A percentile compares a stretch with the other conserved stretches of the same genome.
Evolutionary conservation across 306 rosid genomes (phyloP).

Genomic region (Betula pendula): DNA sequence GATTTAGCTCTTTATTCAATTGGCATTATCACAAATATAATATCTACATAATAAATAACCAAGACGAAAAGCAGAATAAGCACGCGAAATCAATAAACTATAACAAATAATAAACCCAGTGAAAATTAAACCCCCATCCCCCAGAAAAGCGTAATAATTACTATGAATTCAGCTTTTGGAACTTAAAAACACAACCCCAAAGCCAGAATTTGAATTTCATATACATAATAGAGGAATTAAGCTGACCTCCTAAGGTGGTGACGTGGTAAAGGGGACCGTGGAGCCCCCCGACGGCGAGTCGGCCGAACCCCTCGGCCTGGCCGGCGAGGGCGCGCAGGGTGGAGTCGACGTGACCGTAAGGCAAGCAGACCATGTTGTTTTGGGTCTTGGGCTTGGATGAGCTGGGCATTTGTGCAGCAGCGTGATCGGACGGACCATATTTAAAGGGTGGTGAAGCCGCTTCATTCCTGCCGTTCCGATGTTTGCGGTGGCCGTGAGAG

Average conservation of each 20-base stretch:
- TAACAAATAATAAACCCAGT: background rate
- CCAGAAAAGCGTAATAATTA: background rate
- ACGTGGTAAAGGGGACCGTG: constrained; percentile 71
- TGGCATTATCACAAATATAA: background rate
- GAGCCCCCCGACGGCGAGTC: constrained; percentile 80
- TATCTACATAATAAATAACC: background rate
- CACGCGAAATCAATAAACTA: too few relatives aligned
- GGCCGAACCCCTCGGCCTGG: constrained; percentile 91
- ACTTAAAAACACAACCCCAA: background rate
- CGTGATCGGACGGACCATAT: constrained; percentile 22
- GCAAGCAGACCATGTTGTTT: constrained; percentile 45
- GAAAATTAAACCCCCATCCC: background rate
- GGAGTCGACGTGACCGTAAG: constrained; percentile 67
- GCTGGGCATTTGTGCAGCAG: constrained; percentile 23
- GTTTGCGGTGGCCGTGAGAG: constrained; percentile 47
- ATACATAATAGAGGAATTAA: background rate
- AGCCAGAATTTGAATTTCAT: background rate
- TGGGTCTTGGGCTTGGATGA: constrained; percentile 3
- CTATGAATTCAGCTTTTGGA: background rate
- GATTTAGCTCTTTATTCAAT: background rate
- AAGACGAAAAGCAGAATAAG: background rate
- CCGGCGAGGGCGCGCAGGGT: constrained; percentile 70
- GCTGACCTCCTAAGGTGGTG: constrained; percentile 68
- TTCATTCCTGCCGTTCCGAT: constrained; percentile 28
- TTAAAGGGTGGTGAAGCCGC: constrained; percentile 34